Conservation (phyloP, 2,329 filamentous ascomycete genomes). For the Pyrenophora teres region DNA sequence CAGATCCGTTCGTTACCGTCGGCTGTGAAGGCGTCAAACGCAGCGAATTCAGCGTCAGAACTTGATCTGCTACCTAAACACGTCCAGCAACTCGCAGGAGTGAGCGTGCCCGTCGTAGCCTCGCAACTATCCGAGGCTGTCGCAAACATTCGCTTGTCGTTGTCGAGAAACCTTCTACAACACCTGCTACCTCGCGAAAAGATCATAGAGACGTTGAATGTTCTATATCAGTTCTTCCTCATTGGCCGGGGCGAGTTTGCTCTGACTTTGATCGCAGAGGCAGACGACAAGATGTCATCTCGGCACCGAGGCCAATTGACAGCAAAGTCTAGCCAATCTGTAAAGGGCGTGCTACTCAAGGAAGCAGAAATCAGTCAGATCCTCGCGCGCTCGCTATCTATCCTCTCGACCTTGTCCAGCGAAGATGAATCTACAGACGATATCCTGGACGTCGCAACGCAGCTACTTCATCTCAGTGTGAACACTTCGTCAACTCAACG, state of each 20-base stretch:
- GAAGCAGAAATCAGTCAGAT: slow-evolving; percentile 84
- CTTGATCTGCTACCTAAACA: slow-evolving; percentile 69
- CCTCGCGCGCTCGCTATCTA: slow-evolving; percentile 76
- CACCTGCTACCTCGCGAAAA: slow-evolving; percentile 77
- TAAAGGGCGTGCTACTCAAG: slow-evolving; percentile 73
- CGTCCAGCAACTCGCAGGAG: slow-evolving; percentile 67
- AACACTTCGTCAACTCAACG: slow-evolving; percentile 51
- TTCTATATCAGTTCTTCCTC: slow-evolving; percentile 86
- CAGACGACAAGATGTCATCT: slow-evolving; percentile 76
- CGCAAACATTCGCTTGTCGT: slow-evolving; percentile 74
- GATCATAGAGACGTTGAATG: slow-evolving; percentile 75
- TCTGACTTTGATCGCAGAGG: slow-evolving; percentile 81
- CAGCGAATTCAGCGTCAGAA: slow-evolving; percentile 48
- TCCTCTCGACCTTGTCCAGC: slow-evolving; percentile 74
- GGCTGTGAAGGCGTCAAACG: slow-evolving; percentile 34
- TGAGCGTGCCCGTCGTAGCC: slow-evolving; percentile 75
- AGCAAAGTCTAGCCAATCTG: slow-evolving; percentile 51
- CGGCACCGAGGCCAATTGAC: slow-evolving; percentile 62
- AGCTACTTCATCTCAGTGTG: slow-evolving; percentile 71
- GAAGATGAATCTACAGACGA: slow-evolving; percentile 78
- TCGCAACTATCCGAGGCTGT: slow-evolving; percentile 73
- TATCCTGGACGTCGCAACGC: slow-evolving; percentile 78
- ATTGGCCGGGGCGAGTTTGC: slow-evolving; percentile 90
- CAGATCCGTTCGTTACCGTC: slow-evolving; percentile 65
- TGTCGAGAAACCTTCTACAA: slow-evolving; percentile 83